Base-by-base conservation (phyloP, 306 rosid genomes). In the Pterocarpus santalinus region DNA sequence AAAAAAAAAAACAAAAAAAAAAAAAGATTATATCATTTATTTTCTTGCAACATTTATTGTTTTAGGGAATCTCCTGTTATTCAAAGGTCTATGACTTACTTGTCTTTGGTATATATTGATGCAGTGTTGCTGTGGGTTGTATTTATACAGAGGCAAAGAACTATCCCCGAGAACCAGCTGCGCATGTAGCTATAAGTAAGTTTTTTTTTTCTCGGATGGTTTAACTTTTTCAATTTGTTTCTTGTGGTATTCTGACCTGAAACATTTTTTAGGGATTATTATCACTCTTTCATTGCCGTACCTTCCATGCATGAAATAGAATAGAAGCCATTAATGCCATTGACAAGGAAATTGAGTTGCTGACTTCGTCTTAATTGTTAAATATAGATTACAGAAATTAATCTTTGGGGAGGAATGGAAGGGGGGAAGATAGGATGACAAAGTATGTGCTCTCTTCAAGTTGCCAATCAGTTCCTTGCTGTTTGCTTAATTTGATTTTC, bases 131-230 rank as follows among this genome's bases (percentile, higher is more conserved):
- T 70, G 87, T 88, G 93, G 99, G 97, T 44, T 95, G 99, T 86
- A 95, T 95, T 63, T 95, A 95, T 83, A 90, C 94, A 5, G 99
- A 95, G 89, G 86, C 94, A 79, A 95, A 95, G 86, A 95, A 90
- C 83, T 95, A 95, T 90, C 98, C 99, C 58, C 96, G 99, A 77
- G 99, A 95, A 88, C 99, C 99, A 47, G 99, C 99, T 81, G 99
- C 99, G 7, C 99, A 95, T 83, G 99, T 95, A 72, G 94, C 99
- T 77, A 95, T 95, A 86, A 90, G 99, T 95, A 86, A 95, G 98
- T 76, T 66, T 72, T 78, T 86, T 75, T 66, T 63, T 63, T 22
- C 74, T 5, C 78, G 47, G 17, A 30, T 66, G 76, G 81, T 85
- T 79, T 81, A 77, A 30, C 79, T 17, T 77, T 84, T 53, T 65